Base-by-base conservation (phyloP, 2,329 filamentous ascomycete genomes). In the Sclerotinia subarctica region DNA sequence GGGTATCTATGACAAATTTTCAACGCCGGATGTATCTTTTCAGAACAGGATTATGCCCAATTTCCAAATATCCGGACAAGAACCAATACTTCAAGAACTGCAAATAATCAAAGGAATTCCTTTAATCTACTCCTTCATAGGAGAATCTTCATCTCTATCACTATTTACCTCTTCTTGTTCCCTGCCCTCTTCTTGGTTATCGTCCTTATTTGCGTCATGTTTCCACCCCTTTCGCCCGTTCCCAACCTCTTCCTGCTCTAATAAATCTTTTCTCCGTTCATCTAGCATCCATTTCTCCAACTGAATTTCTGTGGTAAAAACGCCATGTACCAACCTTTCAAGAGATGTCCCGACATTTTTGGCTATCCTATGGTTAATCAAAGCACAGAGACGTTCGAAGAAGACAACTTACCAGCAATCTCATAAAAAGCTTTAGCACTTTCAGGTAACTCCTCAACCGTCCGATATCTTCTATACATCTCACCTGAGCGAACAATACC, bases 371-470 rank as follows among this genome's bases (percentile, higher is more conserved):
- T 70, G 47, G 63, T 58, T 59, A 68, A 53, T 54, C 35, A 62
- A 49, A 54, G 17, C n/a, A 19, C 2, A 24, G 38, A 63, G 29
- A 47, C 21, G 8, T 26, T 8, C 24, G 35, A 63, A 2, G 47
- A 51, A 21, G 38, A 35, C 15, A 38, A 67, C 54, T 77, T 76
- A 66, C 82, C 82, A 51, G 80, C 80, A 69, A 78, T 77, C 17
- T 75, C 74, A 69, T 82, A 83, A 57, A 85, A 80, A 0, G 73
- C 71, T 54, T 75, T 82, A 0, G 81, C 82, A 3, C 73, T 70
- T 10, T 78, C 77, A 0, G 81, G 78, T 42, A 85, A 76, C 11
- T 85, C 81, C 5, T 79, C 77, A n/a, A 78, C 74, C 6, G 68
- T 78, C 21, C 79, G 78, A 70, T 79, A 81, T 5, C 76, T 70